Evolutionary conservation across 2,329 filamentous ascomycete species (phyloP), one percentile per base, ranked within the genome.

Genomic region (Sporothrix euskadiensis): DNA sequence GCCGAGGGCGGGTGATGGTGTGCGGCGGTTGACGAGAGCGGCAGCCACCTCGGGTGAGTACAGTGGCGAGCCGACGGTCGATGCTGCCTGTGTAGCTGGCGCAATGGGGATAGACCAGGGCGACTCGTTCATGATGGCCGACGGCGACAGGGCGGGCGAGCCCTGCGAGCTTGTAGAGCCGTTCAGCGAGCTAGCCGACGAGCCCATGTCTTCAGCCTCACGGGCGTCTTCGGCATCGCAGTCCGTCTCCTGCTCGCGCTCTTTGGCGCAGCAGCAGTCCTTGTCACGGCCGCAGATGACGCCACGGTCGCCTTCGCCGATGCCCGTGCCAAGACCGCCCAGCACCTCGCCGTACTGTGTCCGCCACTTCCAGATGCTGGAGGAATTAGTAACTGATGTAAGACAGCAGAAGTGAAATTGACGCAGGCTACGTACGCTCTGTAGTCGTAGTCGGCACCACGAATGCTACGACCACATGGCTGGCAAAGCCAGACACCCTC

Each of bases 241-340:
- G 79, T 96, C 94, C 3, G 92, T 91, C 79, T 98, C 94, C 71
- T 95, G 90, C 81, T 96, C 93, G 44, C 93, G 90, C 77, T 92
- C 90, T 74, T 89, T 87, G 6, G 91, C 91, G 0, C 89, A 92
- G n/a, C 94, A 87, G 81, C 94, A 98, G 49, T 85, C 81, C n/a
- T 84, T 83, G 56, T 90, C 91, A n/a, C 93, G 89, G 0, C 94
- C 94, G 79, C 94, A 98, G 76, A 93, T 90, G 16, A 98, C 94
- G 41, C 94, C 94, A 77, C 95, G 91, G 78, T 94, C 91, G 44
- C 94, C 94, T 77, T 97, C 93, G 59, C 94, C 94, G 41, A 97
- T 93, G 5, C 94, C 94, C 0, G 92, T 94, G 32, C 94, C 94
- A 0, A 97, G 85, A 2, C 93, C 93, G 26, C 90, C 90, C 2